Evolutionary conservation across 768 basidiomycete genomes (phyloP).

Genomic region (Amyloporia xantha): DNA sequence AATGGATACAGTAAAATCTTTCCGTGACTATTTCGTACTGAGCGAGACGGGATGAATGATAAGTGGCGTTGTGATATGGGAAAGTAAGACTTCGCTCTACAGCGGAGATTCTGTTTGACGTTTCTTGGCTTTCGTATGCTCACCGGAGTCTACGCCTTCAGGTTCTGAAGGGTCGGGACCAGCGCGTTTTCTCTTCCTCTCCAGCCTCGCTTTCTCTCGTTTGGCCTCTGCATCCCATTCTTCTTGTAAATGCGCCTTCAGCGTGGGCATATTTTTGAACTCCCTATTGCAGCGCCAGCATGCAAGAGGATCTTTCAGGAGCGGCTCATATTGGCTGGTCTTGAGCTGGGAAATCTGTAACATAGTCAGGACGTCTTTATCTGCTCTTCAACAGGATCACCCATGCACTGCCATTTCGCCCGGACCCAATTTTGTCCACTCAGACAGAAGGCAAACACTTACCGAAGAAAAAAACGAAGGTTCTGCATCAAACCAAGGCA

Average conservation of each 20-base stretch:
- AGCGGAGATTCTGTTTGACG: no score
- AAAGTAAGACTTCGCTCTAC: no score
- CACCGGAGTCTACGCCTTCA: no score
- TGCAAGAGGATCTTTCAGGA: conserved; percentile 58
- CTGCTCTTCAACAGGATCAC: no score
- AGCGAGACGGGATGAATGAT: no score
- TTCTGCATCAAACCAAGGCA: conserved; percentile 72
- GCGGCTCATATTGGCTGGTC: conserved; percentile 47
- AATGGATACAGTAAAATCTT: no score
- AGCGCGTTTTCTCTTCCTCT: conserved; percentile 2
- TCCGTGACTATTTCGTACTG: no score
- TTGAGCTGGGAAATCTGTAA: conserved; percentile 49
- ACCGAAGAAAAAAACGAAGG: conserved; percentile 48
- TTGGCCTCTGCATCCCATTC: conserved; percentile 55
- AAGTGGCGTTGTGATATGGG: no score
- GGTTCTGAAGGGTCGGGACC: no score
- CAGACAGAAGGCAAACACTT: conserved; percentile 21
- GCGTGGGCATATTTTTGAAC: conserved; percentile 64
- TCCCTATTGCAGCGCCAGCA: conserved; percentile 66
- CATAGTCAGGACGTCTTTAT: background rate
- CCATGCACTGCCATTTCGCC: background rate
- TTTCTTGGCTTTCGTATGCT: no score
- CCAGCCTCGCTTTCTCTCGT: conserved; percentile 32
- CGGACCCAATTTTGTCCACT: no score
- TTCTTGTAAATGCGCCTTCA: conserved; percentile 70